Conservation (phyloP, 2,329 filamentous ascomycete genomes). For the Arthrobotrys pseudoclavata region DNA sequence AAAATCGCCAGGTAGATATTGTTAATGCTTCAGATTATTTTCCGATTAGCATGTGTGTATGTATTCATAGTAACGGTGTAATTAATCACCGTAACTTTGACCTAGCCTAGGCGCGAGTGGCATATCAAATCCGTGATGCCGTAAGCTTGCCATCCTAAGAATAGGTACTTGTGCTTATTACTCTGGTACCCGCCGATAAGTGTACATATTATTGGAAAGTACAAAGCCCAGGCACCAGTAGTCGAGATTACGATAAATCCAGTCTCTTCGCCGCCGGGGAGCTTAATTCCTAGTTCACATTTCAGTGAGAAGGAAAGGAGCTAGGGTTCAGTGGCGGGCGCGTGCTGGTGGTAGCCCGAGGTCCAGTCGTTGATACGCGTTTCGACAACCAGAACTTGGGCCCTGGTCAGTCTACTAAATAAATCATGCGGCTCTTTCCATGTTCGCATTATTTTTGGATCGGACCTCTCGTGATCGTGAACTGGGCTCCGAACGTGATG, state of each 20-base stretch:
- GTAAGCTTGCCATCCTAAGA: constrained; percentile 46
- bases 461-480: constrained; percentile 42
- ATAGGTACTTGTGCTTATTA: constrained; percentile 58
- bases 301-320: neutral
- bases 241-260: constrained; percentile 54
- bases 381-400: constrained; percentile 41
- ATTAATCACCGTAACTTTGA: constrained; percentile 21
- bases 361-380: constrained; percentile 57
- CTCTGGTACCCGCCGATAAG: constrained; percentile 42
- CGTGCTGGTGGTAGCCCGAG: constrained; percentile 51
- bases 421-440: constrained; percentile 43
- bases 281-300: neutral
- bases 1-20: constrained; percentile 34
- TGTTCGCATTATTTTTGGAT: constrained; percentile 54
- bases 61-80: constrained; percentile 58
- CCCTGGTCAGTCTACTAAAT: constrained; percentile 6
- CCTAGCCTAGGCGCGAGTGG: constrained; percentile 43
- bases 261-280: constrained; percentile 33
- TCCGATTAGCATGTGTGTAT: constrained; percentile 21
- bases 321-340: constrained; percentile 46
- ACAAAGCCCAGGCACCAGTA: constrained; percentile 38
- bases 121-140: constrained; percentile 23
- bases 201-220: constrained; percentile 44
- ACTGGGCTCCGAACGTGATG: constrained; percentile 25
- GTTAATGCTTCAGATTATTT: constrained; percentile 35